phyloP scores from a whole-genome alignment of 257 asterid species.

The Echium plantagineum region DNA sequence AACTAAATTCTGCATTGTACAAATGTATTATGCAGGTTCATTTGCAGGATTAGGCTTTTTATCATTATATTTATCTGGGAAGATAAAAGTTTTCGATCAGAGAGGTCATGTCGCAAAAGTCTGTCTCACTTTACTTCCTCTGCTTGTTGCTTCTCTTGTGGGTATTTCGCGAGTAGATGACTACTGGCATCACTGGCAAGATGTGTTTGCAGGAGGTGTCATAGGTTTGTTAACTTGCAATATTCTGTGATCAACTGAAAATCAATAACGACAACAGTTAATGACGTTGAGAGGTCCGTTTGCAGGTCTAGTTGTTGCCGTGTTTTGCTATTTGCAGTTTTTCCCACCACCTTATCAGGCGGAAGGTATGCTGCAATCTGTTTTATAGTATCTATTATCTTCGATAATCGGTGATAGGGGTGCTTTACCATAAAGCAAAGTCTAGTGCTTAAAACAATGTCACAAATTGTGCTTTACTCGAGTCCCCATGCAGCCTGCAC shows the following conservation, averaged over 20 bases:
- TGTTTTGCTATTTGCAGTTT: slow-evolving; percentile 76
- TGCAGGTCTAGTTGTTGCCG: slow-evolving; percentile 55
- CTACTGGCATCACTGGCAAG: slow-evolving; percentile 91
- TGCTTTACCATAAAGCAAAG: no score
- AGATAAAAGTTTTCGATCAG: slow-evolving; percentile 59
- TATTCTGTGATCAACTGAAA: background rate
- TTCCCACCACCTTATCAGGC: slow-evolving; percentile 75
- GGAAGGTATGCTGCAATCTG: slow-evolving; percentile 29
- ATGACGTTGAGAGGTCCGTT: background rate
- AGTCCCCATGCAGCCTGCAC: no score
- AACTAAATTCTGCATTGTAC: background rate
- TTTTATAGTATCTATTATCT: background rate
- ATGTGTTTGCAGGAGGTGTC: slow-evolving; percentile 74
- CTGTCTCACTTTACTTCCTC: slow-evolving; percentile 55
- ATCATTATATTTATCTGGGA: slow-evolving; percentile 65
- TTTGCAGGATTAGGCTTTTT: slow-evolving; percentile 79
- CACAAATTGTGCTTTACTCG: no score
- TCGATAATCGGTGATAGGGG: background rate
- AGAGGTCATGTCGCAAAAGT: slow-evolving; percentile 74
- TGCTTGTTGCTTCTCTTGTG: slow-evolving; percentile 46
- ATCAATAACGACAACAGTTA: background rate
- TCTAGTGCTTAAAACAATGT: no score
- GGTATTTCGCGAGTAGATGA: slow-evolving; percentile 78
- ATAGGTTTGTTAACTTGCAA: slow-evolving; percentile 38
- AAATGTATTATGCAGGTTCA: slow-evolving; percentile 36